Evolutionary conservation across 257 asterid genomes (phyloP), one percentile per base, ranked within the genome.

Genomic region (Vinca minor): DNA sequence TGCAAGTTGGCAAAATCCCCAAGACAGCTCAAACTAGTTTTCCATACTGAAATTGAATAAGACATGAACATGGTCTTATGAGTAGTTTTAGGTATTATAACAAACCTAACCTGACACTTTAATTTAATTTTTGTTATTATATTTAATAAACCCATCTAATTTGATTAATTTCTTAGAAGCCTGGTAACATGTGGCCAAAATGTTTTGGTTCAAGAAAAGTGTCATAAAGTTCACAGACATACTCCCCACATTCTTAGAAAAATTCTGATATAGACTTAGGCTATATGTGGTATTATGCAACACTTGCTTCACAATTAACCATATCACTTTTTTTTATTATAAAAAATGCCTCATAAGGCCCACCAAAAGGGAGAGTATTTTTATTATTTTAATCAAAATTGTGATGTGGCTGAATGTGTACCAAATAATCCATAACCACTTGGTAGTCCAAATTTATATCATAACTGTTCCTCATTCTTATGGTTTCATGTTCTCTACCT

Each of bases 171-270:
- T 44, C 21, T 23, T 52, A n/a, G 18, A 47, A 11, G 42, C n/a
- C n/a, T 54, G 64, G 64, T 28, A 64, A 44, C 71, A 66, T 66
- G 64, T 41, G 70, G 69, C 64, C 32, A 31, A 59, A 28, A 60
- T 34, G 3, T 52, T 66, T 64, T 15, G 66, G 59, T 59, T 53
- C 64, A 59, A 78, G 80, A 77, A 70, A 64, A 59, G 59, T 81
- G 85, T 78, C 82, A 68, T 68, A 69, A 63, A 72, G 54, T 75
- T 73, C 63, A 68, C 55, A 63, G 63, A 68, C 84, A 80, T 68
- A 64, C 66, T 53, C 62, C 55, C 53, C 48, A 64, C 61, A 66
- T 60, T 50, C 68, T 28, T 60, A 62, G n/a, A n/a, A n/a, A n/a
- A n/a, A n/a, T n/a, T n/a, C n/a, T n/a, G n/a, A n/a, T n/a, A n/a